Conservation (phyloP, 2,329 filamentous ascomycete species). For the Neurospora sp. region DNA sequence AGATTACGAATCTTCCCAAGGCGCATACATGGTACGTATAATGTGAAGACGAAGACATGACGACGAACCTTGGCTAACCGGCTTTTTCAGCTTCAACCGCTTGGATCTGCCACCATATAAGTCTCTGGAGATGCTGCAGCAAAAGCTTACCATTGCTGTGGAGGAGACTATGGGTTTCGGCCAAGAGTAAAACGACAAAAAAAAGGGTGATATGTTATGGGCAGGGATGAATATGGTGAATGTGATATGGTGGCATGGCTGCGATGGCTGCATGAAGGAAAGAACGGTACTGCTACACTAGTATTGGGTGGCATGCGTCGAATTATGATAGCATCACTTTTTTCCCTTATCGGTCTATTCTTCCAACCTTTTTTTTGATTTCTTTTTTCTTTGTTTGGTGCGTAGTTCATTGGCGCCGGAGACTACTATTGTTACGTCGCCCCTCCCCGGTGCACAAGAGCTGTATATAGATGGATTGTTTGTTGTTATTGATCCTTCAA, state of each 20-base stretch:
- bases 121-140: conserved; percentile 69
- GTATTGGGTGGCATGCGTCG: neutral
- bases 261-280: neutral
- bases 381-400: neutral
- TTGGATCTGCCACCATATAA: conserved; percentile 93
- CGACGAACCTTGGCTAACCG: conserved; percentile 18
- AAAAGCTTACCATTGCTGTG: conserved; percentile 91
- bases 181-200: conserved; percentile 59
- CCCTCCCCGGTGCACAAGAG: neutral
- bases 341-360: neutral
- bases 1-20: conserved; percentile 83
- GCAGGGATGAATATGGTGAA: neutral
- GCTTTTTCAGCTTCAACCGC: conserved; percentile 71
- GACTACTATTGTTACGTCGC: neutral
- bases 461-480: neutral
- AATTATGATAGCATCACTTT: neutral
- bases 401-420: neutral
- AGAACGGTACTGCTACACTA: neutral
- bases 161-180: conserved; percentile 99
- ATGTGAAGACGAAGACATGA: neutral
- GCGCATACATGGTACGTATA: conserved; percentile 85
- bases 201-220: neutral
- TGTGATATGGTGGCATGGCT: neutral
- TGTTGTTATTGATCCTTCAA: neutral
- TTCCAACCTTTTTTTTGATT: neutral